Percentiles rank a stretch among this genome's conserved stretches.
These are phyloP conservation scores for Stereum hirsutum DNA, from an alignment of 1,284 basidiomycete genomes.

Conservation along the genomic window DNA sequence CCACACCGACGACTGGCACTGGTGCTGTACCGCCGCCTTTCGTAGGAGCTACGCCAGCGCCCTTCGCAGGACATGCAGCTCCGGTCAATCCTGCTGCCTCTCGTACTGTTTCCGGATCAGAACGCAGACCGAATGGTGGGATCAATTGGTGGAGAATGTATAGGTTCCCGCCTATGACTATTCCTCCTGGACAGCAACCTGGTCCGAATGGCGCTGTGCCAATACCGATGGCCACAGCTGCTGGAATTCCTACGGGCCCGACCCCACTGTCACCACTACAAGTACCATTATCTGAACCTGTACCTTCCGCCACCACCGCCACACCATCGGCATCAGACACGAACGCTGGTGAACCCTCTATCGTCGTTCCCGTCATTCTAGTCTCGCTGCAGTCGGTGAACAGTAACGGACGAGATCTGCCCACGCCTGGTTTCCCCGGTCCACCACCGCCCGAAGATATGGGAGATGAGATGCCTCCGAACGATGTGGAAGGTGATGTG, in stretches of 20 bases:
- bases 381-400: slow-evolving; percentile 71
- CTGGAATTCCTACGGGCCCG: too few relatives aligned
- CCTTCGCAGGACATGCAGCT: too few relatives aligned
- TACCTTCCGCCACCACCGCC: too few relatives aligned
- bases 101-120: slow-evolving; percentile 8
- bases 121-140: slow-evolving; percentile 27
- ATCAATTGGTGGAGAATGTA: slow-evolving; percentile 79
- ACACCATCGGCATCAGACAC: too few relatives aligned
- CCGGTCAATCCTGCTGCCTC: too few relatives aligned
- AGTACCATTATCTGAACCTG: too few relatives aligned
- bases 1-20: too few relatives aligned
- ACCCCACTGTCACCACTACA: too few relatives aligned
- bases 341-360: slow-evolving; percentile 24
- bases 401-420: slow-evolving; percentile 18
- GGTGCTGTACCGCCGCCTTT: too few relatives aligned
- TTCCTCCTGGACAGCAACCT: too few relatives aligned
- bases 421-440: background rate
- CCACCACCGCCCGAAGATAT: slow-evolving; percentile 3
- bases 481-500: background rate
- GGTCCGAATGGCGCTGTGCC: slow-evolving; percentile 15
- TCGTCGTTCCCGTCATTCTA: slow-evolving; percentile 71
- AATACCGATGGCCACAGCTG: slow-evolving; percentile 9
- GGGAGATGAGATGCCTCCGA: slow-evolving; percentile 6
- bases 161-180: slow-evolving; percentile 57
- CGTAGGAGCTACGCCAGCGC: too few relatives aligned